Conservation (phyloP, 73 alveolate genomes). For the Symbiodinium pilosum region DNA sequence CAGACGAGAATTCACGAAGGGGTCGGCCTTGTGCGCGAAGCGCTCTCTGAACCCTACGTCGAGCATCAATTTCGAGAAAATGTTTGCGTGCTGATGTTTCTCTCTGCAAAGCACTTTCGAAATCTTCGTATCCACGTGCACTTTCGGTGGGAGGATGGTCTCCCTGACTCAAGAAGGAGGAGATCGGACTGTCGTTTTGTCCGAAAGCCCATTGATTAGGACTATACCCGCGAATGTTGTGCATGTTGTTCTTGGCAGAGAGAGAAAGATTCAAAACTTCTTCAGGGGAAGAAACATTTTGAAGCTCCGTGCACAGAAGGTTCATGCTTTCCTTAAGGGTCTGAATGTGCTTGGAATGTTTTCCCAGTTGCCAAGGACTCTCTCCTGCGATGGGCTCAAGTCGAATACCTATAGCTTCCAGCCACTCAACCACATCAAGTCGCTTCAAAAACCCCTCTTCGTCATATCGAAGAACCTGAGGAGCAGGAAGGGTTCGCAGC, state of each 20-base stretch:
- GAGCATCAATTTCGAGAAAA: constrained; percentile 8
- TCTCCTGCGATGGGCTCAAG: constrained; percentile 30
- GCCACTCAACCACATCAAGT: not conserved
- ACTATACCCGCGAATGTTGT: not conserved
- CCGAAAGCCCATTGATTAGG: constrained; percentile 57
- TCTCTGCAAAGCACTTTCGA: not conserved
- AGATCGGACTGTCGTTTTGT: not conserved
- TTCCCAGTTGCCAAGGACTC: constrained; percentile 38
- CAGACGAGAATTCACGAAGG: not conserved
- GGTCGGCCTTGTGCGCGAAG: constrained; percentile 33
- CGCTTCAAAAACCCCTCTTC: constrained; percentile 16
- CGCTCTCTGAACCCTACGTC: not conserved
- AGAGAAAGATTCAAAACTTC: not conserved
- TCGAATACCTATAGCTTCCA: not conserved
- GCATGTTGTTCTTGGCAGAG: constrained; percentile 18
- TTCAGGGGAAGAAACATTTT: not conserved
- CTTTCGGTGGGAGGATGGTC: not conserved
- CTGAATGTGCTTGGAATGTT: not conserved
- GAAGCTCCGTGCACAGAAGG: not conserved
- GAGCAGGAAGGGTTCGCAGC: not conserved
- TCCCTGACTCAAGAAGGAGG: not conserved
- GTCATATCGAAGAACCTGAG: constrained; percentile 7
- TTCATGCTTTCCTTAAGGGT: constrained; percentile 8
- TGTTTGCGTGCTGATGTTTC: not conserved
- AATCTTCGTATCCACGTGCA: not conserved